Evolutionary conservation across 345 rosid genomes (phyloP).

Genomic region (Turnera subulata): DNA sequence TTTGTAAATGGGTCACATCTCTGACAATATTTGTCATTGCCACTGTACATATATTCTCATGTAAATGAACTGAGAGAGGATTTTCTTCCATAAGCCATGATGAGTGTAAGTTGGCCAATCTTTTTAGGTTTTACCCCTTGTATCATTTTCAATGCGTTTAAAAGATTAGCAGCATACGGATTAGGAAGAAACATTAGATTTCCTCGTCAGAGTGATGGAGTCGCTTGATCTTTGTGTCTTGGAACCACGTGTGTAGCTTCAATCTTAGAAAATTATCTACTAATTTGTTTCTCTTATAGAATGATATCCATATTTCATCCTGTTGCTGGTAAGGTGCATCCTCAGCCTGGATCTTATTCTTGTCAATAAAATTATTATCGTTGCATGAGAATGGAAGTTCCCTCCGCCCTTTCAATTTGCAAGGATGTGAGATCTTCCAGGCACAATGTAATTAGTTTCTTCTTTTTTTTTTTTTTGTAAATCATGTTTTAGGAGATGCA

Average conservation of each 20-base stretch:
- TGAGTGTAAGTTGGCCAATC: neutral
- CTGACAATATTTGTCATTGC: conserved; percentile 1
- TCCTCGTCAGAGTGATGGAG: conserved; percentile 1
- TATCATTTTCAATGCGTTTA: neutral
- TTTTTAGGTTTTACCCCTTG: neutral
- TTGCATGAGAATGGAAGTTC: too few relatives aligned
- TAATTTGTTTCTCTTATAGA: too few relatives aligned
- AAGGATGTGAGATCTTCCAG: too few relatives aligned
- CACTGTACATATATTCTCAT: conserved; percentile 26
- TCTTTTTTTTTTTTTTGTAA: too few relatives aligned
- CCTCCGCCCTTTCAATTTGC: too few relatives aligned
- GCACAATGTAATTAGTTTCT: too few relatives aligned
- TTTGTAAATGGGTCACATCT: conserved; percentile 9
- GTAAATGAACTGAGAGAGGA: conserved; percentile 21
- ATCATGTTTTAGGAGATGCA: too few relatives aligned
- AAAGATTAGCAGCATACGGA: neutral
- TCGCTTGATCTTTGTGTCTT: neutral
- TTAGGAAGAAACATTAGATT: neutral
- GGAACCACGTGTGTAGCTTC: neutral
- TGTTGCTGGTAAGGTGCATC: too few relatives aligned
- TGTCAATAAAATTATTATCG: too few relatives aligned
- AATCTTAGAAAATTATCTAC: too few relatives aligned
- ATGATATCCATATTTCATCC: too few relatives aligned
- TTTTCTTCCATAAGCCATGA: neutral
- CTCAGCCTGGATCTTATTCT: too few relatives aligned